phyloP scores from a whole-genome alignment of 441 rosid genomes.

The Jatropha podagrica region DNA sequence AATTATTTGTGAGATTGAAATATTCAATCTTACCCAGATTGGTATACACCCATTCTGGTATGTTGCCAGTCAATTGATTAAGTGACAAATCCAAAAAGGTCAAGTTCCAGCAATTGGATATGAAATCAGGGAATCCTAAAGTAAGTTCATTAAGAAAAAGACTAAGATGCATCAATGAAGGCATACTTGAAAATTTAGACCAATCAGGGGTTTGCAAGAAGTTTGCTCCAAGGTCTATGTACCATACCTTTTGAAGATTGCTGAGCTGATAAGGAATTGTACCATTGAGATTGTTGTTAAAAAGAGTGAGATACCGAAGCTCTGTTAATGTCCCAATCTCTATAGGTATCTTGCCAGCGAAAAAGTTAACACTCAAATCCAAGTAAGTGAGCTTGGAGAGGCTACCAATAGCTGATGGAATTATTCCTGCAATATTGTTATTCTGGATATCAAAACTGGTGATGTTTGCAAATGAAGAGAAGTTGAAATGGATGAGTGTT shows the following conservation, averaged over 20 bases:
- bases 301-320: slow-evolving; percentile 39
- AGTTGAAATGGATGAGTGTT: slow-evolving; percentile 42
- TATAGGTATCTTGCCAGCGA: slow-evolving; percentile 35
- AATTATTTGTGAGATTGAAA: slow-evolving; percentile 43
- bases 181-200: slow-evolving; percentile 53
- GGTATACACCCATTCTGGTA: slow-evolving; percentile 43
- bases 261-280: slow-evolving; percentile 42
- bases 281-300: slow-evolving; percentile 30
- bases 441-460: slow-evolving; percentile 35
- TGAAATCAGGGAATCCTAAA: slow-evolving; percentile 46
- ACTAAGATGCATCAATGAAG: slow-evolving; percentile 49
- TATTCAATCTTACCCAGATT: slow-evolving; percentile 45
- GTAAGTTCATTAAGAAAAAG: slow-evolving; percentile 33
- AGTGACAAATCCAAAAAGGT: slow-evolving; percentile 52
- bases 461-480: slow-evolving; percentile 46
- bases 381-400: slow-evolving; percentile 43
- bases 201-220: slow-evolving; percentile 48
- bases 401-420: slow-evolving; percentile 42
- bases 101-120: slow-evolving; percentile 41
- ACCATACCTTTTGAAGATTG: slow-evolving; percentile 45
- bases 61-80: slow-evolving; percentile 38
- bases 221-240: slow-evolving; percentile 52
- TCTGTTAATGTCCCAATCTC: slow-evolving; percentile 37
- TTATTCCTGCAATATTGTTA: slow-evolving; percentile 34
- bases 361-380: slow-evolving; percentile 44